Percentiles rank a stretch among this genome's conserved stretches.
Conservation (phyloP, 108 stramenopile genomes). For the Cyclotella distinguenda region DNA sequence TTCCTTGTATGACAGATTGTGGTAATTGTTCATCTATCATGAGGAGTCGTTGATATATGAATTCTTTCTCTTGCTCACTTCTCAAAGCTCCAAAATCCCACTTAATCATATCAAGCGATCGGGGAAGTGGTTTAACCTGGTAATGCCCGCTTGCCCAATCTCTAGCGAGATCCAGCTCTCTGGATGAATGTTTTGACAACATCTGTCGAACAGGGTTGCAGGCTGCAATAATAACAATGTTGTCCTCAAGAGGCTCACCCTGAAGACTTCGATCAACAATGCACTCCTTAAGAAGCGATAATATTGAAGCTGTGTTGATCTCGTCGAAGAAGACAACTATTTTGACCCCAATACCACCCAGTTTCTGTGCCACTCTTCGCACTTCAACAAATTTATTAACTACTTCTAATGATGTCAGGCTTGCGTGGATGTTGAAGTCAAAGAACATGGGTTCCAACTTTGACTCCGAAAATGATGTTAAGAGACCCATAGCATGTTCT, state of each 20-base stretch:
- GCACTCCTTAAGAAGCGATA: slow-evolving; percentile 31
- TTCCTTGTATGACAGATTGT: neutral
- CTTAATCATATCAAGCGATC: slow-evolving; percentile 8
- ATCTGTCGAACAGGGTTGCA: slow-evolving; percentile 29
- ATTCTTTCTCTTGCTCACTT: slow-evolving; percentile 34
- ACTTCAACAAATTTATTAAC: slow-evolving; percentile 13
- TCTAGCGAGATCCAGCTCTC: slow-evolving; percentile 28
- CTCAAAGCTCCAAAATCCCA: slow-evolving; percentile 32
- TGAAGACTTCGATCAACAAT: slow-evolving; percentile 28
- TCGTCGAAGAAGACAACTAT: slow-evolving; percentile 33
- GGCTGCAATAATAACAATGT: slow-evolving; percentile 31
- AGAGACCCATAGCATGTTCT: slow-evolving; percentile 1
- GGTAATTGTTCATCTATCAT: slow-evolving; percentile 27
- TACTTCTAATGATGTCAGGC: slow-evolving; percentile 20
- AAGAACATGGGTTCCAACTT: slow-evolving; percentile 30
- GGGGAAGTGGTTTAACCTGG: slow-evolving; percentile 23
- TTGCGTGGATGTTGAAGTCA: slow-evolving; percentile 32
- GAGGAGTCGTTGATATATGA: slow-evolving; percentile 19
- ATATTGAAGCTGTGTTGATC: slow-evolving; percentile 25
- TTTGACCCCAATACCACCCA: neutral
- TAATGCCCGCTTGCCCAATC: slow-evolving; percentile 37
- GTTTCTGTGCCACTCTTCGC: slow-evolving; percentile 15
- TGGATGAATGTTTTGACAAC: slow-evolving; percentile 2
- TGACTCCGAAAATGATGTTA: slow-evolving; percentile 25
- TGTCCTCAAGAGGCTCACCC: slow-evolving; percentile 13